These are phyloP conservation scores for Ambispora gerdemannii DNA, from an alignment of 192 early-diverging fungal genomes.

Conservation along the genomic window DNA sequence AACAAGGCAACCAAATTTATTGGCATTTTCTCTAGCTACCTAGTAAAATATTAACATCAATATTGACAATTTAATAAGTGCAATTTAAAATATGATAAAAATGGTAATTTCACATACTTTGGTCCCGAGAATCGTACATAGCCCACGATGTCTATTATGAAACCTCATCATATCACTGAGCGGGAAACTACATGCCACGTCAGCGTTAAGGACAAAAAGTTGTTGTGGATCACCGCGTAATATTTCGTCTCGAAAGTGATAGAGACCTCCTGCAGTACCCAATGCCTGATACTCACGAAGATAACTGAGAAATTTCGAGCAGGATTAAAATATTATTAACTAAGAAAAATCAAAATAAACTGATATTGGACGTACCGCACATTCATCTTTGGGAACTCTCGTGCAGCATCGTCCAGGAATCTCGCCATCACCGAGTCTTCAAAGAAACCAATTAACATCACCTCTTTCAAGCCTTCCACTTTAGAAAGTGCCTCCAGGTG, in stretches of 20 bases:
- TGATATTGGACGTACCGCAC: slow-evolving; percentile 61
- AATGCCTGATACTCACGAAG: slow-evolving; percentile 96
- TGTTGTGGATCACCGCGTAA: slow-evolving; percentile 83
- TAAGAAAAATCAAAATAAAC: slow-evolving; percentile 1
- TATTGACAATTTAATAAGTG: background rate
- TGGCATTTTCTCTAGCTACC: slow-evolving; percentile 67
- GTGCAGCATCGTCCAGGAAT: slow-evolving; percentile 82
- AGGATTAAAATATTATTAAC: background rate
- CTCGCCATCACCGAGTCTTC: slow-evolving; percentile 89
- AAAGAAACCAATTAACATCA: slow-evolving; percentile 95
- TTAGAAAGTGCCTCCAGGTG: slow-evolving; percentile 90
- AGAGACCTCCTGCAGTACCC: slow-evolving; percentile 95
- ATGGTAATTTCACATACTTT: slow-evolving; percentile 51
- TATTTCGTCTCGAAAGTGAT: slow-evolving; percentile 99
- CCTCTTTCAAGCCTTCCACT: slow-evolving; percentile 86
- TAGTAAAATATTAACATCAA: slow-evolving; percentile 3
- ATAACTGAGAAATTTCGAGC: slow-evolving; percentile 57
- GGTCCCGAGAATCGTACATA: slow-evolving; percentile 88
- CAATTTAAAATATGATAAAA: too few species aligned
- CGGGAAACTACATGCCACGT: slow-evolving; percentile 94
- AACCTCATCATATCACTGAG: slow-evolving; percentile 80
- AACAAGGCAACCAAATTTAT: slow-evolving; percentile 91
- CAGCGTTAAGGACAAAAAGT: slow-evolving; percentile 96
- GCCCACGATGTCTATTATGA: slow-evolving; percentile 77
- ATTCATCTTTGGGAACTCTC: slow-evolving; percentile 80